Conservation (phyloP, 2,329 filamentous ascomycete genomes). For the Trichoderma arundinaceum region DNA sequence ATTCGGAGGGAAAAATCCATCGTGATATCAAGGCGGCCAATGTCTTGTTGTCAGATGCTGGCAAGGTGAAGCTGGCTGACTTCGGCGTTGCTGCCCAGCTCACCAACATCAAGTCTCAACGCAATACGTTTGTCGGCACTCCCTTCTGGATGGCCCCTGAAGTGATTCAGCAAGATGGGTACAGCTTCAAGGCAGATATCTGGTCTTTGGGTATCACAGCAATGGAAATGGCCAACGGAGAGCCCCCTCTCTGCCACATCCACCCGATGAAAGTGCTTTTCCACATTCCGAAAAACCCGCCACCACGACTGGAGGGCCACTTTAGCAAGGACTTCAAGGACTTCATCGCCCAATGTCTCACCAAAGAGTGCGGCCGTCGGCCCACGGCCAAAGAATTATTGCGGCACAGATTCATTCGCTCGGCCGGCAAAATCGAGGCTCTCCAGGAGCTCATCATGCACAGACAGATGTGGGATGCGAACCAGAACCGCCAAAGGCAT, state of each 20-base stretch:
- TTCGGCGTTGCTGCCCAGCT: slow-evolving; percentile 97
- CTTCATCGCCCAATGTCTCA: slow-evolving; percentile 86
- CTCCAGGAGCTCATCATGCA: slow-evolving; percentile 86
- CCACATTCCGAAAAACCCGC: slow-evolving; percentile 84
- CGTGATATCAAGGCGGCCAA: slow-evolving; percentile 97
- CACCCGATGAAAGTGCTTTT: slow-evolving; percentile 96
- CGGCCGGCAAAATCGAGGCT: slow-evolving; percentile 84
- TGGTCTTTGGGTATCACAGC: slow-evolving; percentile 93
- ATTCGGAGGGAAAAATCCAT: slow-evolving; percentile 93
- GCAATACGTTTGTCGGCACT: slow-evolving; percentile 96
- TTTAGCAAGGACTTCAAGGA: slow-evolving; percentile 94
- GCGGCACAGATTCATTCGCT: slow-evolving; percentile 85
- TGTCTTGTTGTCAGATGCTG: slow-evolving; percentile 85
- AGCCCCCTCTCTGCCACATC: slow-evolving; percentile 83
- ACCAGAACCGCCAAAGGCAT: slow-evolving; percentile 70
- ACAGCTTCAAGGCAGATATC: slow-evolving; percentile 89
- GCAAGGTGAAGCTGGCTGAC: slow-evolving; percentile 94
- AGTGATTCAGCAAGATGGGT: slow-evolving; percentile 84
- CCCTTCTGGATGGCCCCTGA: slow-evolving; percentile 98
- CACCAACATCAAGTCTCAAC: slow-evolving; percentile 95
- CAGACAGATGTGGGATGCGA: slow-evolving; percentile 81
- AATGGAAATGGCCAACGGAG: slow-evolving; percentile 85
- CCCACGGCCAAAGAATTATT: slow-evolving; percentile 86
- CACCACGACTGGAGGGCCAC: slow-evolving; percentile 81
- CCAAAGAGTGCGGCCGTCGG: slow-evolving; percentile 86